Base-by-base conservation (phyloP, 345 rosid genomes). In the Rhizophora apiculata region DNA sequence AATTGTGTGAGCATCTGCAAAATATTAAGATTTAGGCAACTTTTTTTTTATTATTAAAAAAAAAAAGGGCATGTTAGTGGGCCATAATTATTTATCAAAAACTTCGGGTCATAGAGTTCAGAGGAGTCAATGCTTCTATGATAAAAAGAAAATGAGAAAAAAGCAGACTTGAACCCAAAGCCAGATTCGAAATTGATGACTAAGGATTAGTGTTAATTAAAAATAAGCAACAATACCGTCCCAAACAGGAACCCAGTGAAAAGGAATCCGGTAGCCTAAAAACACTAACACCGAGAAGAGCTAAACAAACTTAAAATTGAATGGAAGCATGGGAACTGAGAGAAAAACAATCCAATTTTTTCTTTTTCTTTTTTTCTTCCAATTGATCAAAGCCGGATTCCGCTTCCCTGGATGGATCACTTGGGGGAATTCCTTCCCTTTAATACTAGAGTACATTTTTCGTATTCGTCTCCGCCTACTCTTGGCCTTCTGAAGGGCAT, bases 401-500 rank as follows among this genome's bases (percentile, higher is more conserved):
- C 81, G 67, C 83, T 87, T 88, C 87, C 80, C 95, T 88, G 91
- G 87, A 85, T 72, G 73, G 62, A 49, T 54, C 30, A 56, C 29
- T 56, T 27, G 24, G 30, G 5, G 24, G 60, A 56, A 56, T 24
- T 27, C 30, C 30, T 24, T 55, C 27, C 15, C 60, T 4, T 10
- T 6, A 56, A 56, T 21, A 8, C 60, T 15, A 7, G 16, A 9
- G 27, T 55, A 21, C 69, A 70, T 70, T 32, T 26, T 72, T 76
- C 78, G 73, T 60, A 68, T 76, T 73, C 85, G 85, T 34, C 78
- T 24, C 84, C 76, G 80, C 78, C 59, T 92, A 92, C 63, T 83
- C 98, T 62, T 86, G 91, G 69, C 93, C 95, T 76, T 88, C 98
- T 49, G 90, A 88, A 74, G 96, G 93, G 73, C 98, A 90, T 72